Conservation (phyloP, 208 protist genomes). For the Leishmania major region DNA sequence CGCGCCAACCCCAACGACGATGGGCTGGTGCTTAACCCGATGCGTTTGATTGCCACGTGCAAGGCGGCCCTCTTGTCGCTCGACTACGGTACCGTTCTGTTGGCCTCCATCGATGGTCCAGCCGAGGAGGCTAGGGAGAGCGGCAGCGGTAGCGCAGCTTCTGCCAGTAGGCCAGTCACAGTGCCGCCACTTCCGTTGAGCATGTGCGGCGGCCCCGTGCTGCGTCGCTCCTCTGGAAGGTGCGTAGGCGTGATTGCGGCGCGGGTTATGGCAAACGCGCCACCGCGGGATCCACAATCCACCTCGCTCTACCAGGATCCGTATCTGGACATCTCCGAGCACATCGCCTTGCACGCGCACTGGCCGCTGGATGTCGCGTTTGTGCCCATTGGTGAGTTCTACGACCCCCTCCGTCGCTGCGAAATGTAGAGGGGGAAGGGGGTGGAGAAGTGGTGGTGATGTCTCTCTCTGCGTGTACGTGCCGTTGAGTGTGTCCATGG, state of each 20-base stretch:
- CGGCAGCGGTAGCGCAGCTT: neutral
- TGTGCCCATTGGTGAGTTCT: conserved; percentile 81
- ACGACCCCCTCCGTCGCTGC: conserved; percentile 59
- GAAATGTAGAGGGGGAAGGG: conserved; percentile 45
- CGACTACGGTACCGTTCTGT: conserved; percentile 87
- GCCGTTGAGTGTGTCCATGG: neutral
- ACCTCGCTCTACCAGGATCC: conserved; percentile 65
- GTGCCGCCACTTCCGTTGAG: conserved; percentile 53
- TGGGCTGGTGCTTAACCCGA: conserved; percentile 44
- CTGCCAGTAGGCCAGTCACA: neutral
- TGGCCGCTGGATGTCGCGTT: conserved; percentile 76
- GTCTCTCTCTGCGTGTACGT: neutral
- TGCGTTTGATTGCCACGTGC: conserved; percentile 55
- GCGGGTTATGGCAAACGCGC: conserved; percentile 58
- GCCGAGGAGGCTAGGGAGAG: neutral
- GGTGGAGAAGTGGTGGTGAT: neutral
- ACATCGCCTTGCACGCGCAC: conserved; percentile 48
- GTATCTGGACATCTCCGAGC: conserved; percentile 81
- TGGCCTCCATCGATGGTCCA: conserved; percentile 48
- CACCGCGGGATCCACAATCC: conserved; percentile 50
- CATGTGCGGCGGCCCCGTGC: conserved; percentile 87
- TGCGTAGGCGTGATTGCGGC: conserved; percentile 89
- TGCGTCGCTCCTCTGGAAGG: conserved; percentile 74
- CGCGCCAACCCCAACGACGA: conserved; percentile 85
- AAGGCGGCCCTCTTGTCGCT: conserved; percentile 74